Evolutionary conservation across 2,329 filamentous ascomycete genomes (phyloP), one percentile per base, ranked within the genome.

Genomic region (Grosmannia clavigera): DNA sequence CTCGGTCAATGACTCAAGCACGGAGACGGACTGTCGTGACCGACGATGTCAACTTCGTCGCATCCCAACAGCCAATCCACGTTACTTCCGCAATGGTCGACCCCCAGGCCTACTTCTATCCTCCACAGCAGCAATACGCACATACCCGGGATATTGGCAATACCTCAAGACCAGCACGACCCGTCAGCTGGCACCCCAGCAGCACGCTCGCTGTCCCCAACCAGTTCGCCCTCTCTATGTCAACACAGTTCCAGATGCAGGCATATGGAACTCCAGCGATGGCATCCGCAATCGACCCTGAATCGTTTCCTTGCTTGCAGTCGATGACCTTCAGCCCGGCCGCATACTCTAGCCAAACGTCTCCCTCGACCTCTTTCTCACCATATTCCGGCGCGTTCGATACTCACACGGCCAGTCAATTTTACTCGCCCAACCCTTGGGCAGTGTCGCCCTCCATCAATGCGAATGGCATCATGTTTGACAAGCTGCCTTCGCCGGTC

Each of bases 131-230:
- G 25, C 54, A 61, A n/a, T 57, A 58, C 25, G 53, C 46, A 19
- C 53, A 59, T 19, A 25, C 51, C 33, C 55, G 48, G 57, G 59
- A 48, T 38, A 57, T 53, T 31, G 35, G 55, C n/a, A 59, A 35
- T 2, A 31, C 51, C 46, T 56, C 57, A 43, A 14, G 62, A 19
- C 71, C 76, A 48, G 72, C 73, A 58, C 80, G 87, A 51, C 87
- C 87, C 6, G 75, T 88, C 54, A 90, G 87, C 75, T 91, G 88
- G 88, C 88, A 91, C 69, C 85, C 87, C 3, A 35, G 61, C 61
- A 80, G 81, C 27, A 81, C 85, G 11, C 76, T 81, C 61, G 70
- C 66, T 10, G 55, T 75, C 25, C 70, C 70, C 11, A 61, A 58
- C 38, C 55, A 61, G 54, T 63, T 62, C 22, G 19, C 46, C 14